A percentile compares a stretch with the other conserved stretches of the same genome.
phyloP scores from a whole-genome alignment of 163 green algal genomes.

The Prototheca wickerhamii region DNA sequence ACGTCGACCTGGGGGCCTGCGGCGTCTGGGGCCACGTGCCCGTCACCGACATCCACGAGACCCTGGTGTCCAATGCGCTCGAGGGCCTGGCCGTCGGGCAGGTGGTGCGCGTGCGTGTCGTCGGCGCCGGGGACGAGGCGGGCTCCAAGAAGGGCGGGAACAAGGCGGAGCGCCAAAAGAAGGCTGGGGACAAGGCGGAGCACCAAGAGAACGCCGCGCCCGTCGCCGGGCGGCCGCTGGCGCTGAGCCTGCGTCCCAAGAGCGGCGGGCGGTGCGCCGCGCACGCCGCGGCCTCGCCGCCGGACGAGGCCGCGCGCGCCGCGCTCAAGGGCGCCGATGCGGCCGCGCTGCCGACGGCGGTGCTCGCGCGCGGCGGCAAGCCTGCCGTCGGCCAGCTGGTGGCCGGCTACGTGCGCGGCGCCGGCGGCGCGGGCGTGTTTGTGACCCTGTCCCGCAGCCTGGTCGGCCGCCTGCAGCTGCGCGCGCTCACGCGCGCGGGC shows the following conservation, averaged over 20 bases:
- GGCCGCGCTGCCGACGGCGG: conserved; percentile 1
- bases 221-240: conserved; percentile 13
- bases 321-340: not conserved
- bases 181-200: no score
- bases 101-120: conserved; percentile 45
- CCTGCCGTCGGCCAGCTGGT: conserved; percentile 18
- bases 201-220: no score
- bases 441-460: conserved; percentile 45
- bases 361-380: not conserved
- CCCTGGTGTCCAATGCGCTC: conserved; percentile 51
- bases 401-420: conserved; percentile 56
- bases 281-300: not conserved
- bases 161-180: no score
- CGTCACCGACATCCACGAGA: conserved; percentile 73
- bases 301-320: not conserved
- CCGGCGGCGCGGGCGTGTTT: conserved; percentile 48
- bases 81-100: conserved; percentile 34
- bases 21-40: conserved; percentile 21
- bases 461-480: conserved; percentile 58
- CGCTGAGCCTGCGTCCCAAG: conserved; percentile 41
- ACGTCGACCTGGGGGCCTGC: not conserved
- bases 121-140: not conserved
- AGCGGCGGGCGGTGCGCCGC: not conserved
- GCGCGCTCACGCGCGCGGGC: no score
- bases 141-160: no score